These are phyloP conservation scores for Apiospora rasikravindrae DNA, from an alignment of 2,329 filamentous ascomycete genomes.

Conservation along the genomic window DNA sequence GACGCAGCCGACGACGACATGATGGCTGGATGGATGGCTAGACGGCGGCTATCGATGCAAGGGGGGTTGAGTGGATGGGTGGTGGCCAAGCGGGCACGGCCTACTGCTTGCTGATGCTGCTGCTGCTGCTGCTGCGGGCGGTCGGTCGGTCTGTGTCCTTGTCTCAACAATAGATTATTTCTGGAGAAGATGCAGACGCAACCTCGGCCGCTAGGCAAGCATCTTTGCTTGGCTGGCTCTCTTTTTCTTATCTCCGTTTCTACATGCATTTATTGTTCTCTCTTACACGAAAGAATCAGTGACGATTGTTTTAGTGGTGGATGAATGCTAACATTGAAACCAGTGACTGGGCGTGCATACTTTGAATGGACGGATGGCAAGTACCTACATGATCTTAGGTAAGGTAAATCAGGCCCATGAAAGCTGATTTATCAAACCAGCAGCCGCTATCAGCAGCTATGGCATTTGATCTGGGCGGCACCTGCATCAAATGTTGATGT, in stretches of 20 bases:
- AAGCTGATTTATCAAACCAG: background rate
- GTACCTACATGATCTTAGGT: background rate
- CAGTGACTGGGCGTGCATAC: background rate
- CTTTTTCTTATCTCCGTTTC: background rate
- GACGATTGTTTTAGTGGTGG: slow-evolving; percentile 9
- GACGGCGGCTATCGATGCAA: background rate
- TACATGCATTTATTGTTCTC: background rate
- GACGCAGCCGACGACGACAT: background rate
- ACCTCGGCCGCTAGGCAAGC: background rate
- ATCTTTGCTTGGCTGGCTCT: slow-evolving; percentile 2
- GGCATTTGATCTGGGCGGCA: background rate
- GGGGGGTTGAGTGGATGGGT: background rate
- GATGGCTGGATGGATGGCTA: background rate
- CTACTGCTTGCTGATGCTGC: no score
- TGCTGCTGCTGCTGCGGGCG: no score
- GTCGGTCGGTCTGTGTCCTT: background rate
- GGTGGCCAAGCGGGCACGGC: no score
- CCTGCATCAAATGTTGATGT: background rate
- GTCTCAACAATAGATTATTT: slow-evolving; percentile 11
- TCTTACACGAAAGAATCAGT: background rate
- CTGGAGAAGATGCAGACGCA: background rate
- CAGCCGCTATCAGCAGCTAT: background rate
- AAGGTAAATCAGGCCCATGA: background rate
- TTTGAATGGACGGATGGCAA: background rate
- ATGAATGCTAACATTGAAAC: background rate